Evolutionary conservation across 177 flowering plant genomes (phyloP), one percentile per base, ranked within the genome.

Genomic region (Vitis hybrid): DNA sequence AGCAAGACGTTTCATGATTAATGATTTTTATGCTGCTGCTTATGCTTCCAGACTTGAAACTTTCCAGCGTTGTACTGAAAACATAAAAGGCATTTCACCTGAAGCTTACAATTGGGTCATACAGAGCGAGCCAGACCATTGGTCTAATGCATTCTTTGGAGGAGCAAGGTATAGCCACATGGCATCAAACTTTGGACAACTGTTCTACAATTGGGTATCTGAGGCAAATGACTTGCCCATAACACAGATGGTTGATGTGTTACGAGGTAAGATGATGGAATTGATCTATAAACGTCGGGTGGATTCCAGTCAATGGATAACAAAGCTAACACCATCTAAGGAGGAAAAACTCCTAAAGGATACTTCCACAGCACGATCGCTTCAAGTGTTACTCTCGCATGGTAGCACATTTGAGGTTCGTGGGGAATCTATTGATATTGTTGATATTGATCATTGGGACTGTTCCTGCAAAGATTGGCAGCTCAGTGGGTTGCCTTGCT

Each of bases 141-240:
- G 91, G 91, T 84, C 91, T 18, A 88, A 84, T 81, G 87, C 86
- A 0, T 84, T 83, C 68, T 86, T 86, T 56, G 75, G 69, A 60
- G 91, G 91, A 49, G 81, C 85, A 39, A 76, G 91, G 50, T 88
- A 88, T 74, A 78, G 78, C 73, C 87, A 79, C 56, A 80, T 84
- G 86, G 69, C 74, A 59, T 83, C 91, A 62, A 82, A 79, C 70
- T 83, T 86, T 66, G 90, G 90, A 16, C 83, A 83, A 51, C 62
- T 56, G 51, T 83, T 88, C 67, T 83, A 84, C 69, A 73, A 73
- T 63, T 86, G 88, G 88, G 84, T 84, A 14, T 79, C 84, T 5
- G 89, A 88, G 75, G 82, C 85, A n/a, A 71, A 79, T 67, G 88
- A 83, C 56, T 68, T 83, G 67, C 91, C 91, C n/a, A 83, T 86